phyloP scores from a whole-genome alignment of 805 yeast species.

The Yarrowia bubula region DNA sequence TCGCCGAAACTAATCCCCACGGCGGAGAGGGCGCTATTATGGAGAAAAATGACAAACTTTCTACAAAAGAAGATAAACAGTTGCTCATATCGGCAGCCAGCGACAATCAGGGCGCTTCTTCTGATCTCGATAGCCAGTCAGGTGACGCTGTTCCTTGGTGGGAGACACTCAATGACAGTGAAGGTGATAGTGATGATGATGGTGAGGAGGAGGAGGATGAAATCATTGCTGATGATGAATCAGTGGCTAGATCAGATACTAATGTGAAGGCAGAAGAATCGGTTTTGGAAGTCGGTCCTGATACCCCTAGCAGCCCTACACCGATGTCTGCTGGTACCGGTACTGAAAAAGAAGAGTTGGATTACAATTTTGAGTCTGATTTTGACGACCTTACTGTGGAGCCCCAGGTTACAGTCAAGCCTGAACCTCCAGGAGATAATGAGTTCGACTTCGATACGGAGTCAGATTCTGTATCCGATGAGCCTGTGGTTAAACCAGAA shows the following conservation, averaged over 20 bases:
- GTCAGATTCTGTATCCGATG: not conserved
- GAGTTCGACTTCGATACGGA: not conserved
- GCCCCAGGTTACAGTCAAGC: not conserved
- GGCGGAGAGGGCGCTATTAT: not conserved
- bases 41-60: not conserved
- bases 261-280: not conserved
- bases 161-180: conserved; percentile 1
- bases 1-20: not conserved
- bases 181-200: not conserved
- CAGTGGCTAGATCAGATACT: not conserved
- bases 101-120: not conserved
- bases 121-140: not conserved
- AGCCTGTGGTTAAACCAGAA: not conserved
- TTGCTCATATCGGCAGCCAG: too few relatives aligned
- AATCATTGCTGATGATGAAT: not conserved
- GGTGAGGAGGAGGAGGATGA: not conserved
- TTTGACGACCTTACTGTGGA: not conserved
- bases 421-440: not conserved
- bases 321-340: not conserved
- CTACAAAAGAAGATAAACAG: too few relatives aligned
- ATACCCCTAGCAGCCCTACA: not conserved
- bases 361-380: not conserved
- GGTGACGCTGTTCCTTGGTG: conserved; percentile 2
- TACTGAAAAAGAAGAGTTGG: not conserved
- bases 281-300: not conserved